phyloP scores from a whole-genome alignment of 2,329 filamentous ascomycete genomes.

The Ophiognomonia clavigignenti-juglandacearum region DNA sequence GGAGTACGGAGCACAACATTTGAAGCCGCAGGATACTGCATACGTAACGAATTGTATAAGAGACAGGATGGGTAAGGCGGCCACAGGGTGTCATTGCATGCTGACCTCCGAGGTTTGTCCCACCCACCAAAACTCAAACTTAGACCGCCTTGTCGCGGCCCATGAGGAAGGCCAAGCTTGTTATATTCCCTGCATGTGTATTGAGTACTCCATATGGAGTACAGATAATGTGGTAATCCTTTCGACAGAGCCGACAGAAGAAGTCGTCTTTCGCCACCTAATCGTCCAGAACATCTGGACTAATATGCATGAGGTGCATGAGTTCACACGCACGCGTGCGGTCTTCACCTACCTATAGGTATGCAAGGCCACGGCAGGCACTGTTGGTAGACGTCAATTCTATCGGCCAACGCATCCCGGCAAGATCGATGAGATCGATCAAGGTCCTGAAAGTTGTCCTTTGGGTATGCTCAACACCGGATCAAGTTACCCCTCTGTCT shows the following conservation, averaged over 20 bases:
- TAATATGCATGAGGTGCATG: background rate
- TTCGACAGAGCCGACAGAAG: background rate
- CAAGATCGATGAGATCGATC: background rate
- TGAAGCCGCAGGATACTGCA: no score
- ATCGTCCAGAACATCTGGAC: no score
- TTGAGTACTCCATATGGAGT: no score
- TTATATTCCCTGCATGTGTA: no score
- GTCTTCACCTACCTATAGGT: background rate
- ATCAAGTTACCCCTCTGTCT: no score
- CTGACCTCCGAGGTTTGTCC: slow-evolving; percentile 10
- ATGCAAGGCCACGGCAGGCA: background rate
- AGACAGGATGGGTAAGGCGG: slow-evolving; percentile 3
- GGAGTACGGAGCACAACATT: no score
- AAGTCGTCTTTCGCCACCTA: background rate
- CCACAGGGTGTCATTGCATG: slow-evolving; percentile 10
- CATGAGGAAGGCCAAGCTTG: no score
- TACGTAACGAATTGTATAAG: no score
- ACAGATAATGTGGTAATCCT: no score
- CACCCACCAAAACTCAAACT: slow-evolving; percentile 3
- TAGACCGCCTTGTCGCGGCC: no score
- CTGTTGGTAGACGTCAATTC: background rate
- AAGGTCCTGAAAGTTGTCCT: background rate
- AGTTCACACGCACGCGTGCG: background rate
- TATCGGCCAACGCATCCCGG: background rate
- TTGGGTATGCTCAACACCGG: no score